Base-by-base conservation (phyloP, 495 filamentous ascomycete species). In the Hypoxylon fuscum region DNA sequence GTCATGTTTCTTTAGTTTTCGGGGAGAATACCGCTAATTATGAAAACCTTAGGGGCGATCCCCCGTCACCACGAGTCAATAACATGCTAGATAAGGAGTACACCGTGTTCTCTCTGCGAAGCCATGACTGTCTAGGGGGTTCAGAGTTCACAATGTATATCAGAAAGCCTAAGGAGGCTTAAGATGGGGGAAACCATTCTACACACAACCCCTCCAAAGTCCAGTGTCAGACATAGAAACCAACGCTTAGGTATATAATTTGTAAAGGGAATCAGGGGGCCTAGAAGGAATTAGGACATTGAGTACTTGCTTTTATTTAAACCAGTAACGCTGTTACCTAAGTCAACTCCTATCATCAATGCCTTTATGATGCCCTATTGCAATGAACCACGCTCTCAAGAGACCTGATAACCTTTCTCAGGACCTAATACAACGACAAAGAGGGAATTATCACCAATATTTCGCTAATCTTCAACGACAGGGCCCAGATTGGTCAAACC, bases 51-150 rank as follows among this genome's bases (percentile, higher is more conserved):
- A 61, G 61, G 9, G 27, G 34, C 1, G 42, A 64, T n/a, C 47
- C 42, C 1, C 10, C 25, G 17, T 54, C 53, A 12, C 1, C 14
- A 3, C 29, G 59, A 8, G 59, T 56, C 14, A 7, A 46, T 6
- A 23, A 43, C 29, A 63, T 63, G 52, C n/a, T 63, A n/a, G 29
- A 25, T 10, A n/a, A 54, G 2, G 38, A 55, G 27, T 63, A 63
- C 17, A 21, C 31, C 0, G 22, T n/a, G 7, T 21, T 56, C n/a
- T 9, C 15, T 11, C 23, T 63, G 0, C 20, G 7, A 4, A 25
- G 18, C 9, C 37, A 40, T 8, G 2, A 29, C 2, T 8, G 18
- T 8, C 46, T 56, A 2, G n/a, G 53, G 8, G 11, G 45, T 9
- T 12, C 3, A 3, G 25, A 27, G 8, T 27, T 44, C n/a, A 21